Conservation (phyloP, 306 rosid species). For the Sophora flavescens region DNA sequence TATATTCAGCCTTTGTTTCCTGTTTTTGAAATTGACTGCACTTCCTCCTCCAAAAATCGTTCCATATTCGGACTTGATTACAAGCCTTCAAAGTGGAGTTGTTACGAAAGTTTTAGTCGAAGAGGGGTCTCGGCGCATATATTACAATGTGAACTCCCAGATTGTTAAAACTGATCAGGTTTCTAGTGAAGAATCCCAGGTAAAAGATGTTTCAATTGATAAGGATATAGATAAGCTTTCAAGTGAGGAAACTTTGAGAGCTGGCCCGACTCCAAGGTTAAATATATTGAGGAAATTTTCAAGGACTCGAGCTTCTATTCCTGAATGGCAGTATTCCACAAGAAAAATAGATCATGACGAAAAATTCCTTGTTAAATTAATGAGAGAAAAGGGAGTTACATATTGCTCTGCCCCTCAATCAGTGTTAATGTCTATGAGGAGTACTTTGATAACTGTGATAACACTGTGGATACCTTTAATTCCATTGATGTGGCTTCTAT, state of each 20-base stretch:
- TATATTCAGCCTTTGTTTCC: slow-evolving; percentile 70
- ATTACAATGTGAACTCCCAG: slow-evolving; percentile 55
- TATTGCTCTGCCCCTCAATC: slow-evolving; percentile 96
- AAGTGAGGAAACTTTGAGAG: slow-evolving; percentile 51
- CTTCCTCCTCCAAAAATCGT: slow-evolving; percentile 70
- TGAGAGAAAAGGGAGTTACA: slow-evolving; percentile 86
- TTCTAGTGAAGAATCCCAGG: slow-evolving; percentile 54
- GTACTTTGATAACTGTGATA: slow-evolving; percentile 75
- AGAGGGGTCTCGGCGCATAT: slow-evolving; percentile 92
- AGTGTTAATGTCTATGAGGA: slow-evolving; percentile 73
- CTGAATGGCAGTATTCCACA: slow-evolving; percentile 81
- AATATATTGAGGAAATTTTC: slow-evolving; percentile 57
- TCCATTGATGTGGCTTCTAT: slow-evolving; percentile 96
- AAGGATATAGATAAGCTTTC: slow-evolving; percentile 43
- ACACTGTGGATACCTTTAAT: slow-evolving; percentile 92
- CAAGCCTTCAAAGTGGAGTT: slow-evolving; percentile 67
- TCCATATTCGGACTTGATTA: slow-evolving; percentile 84
- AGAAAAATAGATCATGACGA: slow-evolving; percentile 91
- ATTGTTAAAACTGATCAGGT: slow-evolving; percentile 44
- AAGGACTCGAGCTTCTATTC: slow-evolving; percentile 55
- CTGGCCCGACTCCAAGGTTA: slow-evolving; percentile 44
- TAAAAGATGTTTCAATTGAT: slow-evolving; percentile 43
- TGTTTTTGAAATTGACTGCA: slow-evolving; percentile 76
- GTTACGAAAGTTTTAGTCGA: slow-evolving; percentile 79
- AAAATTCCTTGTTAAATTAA: slow-evolving; percentile 80